A percentile compares a stretch with the other conserved stretches of the same genome.
Conservation (phyloP, 2,329 filamentous ascomycete species). For the Venturia nashicola region DNA sequence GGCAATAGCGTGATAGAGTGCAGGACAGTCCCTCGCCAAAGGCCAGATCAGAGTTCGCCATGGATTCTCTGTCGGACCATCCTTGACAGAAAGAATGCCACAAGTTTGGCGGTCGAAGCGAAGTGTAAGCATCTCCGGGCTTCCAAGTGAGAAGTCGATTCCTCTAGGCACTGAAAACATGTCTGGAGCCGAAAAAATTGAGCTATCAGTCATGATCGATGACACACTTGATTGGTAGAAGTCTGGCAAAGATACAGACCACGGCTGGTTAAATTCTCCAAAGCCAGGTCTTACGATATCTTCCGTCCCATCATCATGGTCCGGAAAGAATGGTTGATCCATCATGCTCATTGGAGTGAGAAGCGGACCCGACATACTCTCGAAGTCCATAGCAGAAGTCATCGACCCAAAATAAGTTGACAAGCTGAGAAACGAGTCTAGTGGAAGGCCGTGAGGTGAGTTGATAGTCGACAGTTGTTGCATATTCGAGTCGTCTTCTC, state of each 20-base stretch:
- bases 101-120: slow-evolving; percentile 56
- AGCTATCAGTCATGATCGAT: slow-evolving; percentile 1
- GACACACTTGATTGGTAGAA: slow-evolving; percentile 4
- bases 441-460: not conserved
- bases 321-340: slow-evolving; percentile 4
- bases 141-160: slow-evolving; percentile 19
- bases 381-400: not conserved
- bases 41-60: slow-evolving; percentile 63
- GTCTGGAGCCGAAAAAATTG: not conserved
- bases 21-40: slow-evolving; percentile 49
- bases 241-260: slow-evolving; percentile 4
- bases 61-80: slow-evolving; percentile 56
- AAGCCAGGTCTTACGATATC: slow-evolving; percentile 2
- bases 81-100: slow-evolving; percentile 58
- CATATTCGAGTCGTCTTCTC: not conserved
- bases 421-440: not conserved
- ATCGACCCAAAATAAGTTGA: not conserved
- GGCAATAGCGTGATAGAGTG: slow-evolving; percentile 55
- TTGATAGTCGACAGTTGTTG: not conserved
- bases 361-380: not conserved
- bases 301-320: slow-evolving; percentile 3
- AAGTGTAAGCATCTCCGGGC: slow-evolving; percentile 48
- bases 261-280: not conserved
- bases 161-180: slow-evolving; percentile 1
- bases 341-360: slow-evolving; percentile 2